Conservation (phyloP, 2,329 filamentous ascomycete genomes). For the Trichoderma sp. region DNA sequence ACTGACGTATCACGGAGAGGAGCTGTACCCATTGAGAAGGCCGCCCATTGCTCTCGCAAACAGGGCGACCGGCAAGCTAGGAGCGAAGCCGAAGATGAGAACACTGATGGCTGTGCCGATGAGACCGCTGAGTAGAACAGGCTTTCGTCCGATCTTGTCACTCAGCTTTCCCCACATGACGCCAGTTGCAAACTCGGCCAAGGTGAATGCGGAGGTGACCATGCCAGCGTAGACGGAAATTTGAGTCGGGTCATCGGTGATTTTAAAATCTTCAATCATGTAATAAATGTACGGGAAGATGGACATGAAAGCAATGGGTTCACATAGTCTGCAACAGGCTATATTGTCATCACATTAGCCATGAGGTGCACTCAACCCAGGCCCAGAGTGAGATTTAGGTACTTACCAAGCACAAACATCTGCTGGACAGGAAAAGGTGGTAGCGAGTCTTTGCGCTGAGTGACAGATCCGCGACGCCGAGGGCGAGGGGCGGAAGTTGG, state of each 20-base stretch:
- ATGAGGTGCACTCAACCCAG: background rate
- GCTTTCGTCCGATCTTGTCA: slow-evolving; percentile 89
- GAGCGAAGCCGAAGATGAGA: slow-evolving; percentile 86
- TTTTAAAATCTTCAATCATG: slow-evolving; percentile 91
- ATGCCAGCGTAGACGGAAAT: slow-evolving; percentile 93
- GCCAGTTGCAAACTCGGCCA: slow-evolving; percentile 91
- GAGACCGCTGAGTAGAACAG: slow-evolving; percentile 85
- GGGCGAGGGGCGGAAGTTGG: slow-evolving; percentile 29
- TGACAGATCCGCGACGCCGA: slow-evolving; percentile 28
- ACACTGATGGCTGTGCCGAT: slow-evolving; percentile 91
- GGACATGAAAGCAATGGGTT: slow-evolving; percentile 99
- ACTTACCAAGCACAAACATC: slow-evolving; percentile 56
- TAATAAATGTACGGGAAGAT: slow-evolving; percentile 98
- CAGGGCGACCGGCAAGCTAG: slow-evolving; percentile 77
- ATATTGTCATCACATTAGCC: slow-evolving; percentile 9
- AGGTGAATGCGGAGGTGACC: slow-evolving; percentile 94
- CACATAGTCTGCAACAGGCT: slow-evolving; percentile 95
- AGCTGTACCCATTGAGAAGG: slow-evolving; percentile 77
- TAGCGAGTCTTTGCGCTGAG: slow-evolving; percentile 27
- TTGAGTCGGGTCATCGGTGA: slow-evolving; percentile 74
- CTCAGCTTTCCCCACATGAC: slow-evolving; percentile 92
- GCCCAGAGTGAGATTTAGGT: background rate
- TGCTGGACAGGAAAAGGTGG: slow-evolving; percentile 46
- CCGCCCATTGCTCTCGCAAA: slow-evolving; percentile 87
- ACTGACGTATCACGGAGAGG: background rate